Evolutionary conservation across 257 asterid species (phyloP), one percentile per base, ranked within the genome.

Genomic region (Jasminum sambac): DNA sequence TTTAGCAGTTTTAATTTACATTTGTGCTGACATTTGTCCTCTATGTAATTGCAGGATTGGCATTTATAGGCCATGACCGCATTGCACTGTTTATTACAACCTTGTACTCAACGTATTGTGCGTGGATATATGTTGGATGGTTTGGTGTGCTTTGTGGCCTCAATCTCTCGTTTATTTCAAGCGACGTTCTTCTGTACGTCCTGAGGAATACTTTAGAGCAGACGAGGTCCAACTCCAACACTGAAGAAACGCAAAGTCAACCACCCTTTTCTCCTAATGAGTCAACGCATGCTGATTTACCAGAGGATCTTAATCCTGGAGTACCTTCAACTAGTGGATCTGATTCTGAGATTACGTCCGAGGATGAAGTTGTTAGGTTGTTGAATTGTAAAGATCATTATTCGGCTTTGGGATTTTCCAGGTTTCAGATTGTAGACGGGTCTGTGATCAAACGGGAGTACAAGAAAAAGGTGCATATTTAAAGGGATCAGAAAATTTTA

Each of bases 41-140:
- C 75, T 37, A 66, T 75, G 41, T 55, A 74, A 83, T 69, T 79
- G 83, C 89, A 95, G 99, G 96, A 43, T 68, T 84, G 74, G 81
- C 90, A 44, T 91, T 86, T 79, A 34, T 74, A 39, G 66, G 74
- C 59, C 93, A 77, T 23, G 96, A 88, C 58, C 95, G 96, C n/a
- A 36, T 89, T 76, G 91, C 92, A 19, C 85, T 91, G 61, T 81
- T 95, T 72, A 74, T 91, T 62, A 72, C 84, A 63, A 88, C 89
- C 44, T 69, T 72, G 34, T 95, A 91, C 79, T 89, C 98, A 40
- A 74, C 86, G 63, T 91, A 89, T 78, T 89, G 95, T 74, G 89
- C 93, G 24, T 88, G 96, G 93, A 80, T 72, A 48, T 88, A 84
- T 78, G 95, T 88, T 55, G 99, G 99, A 64, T 89, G 89, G 91